Evolutionary conservation across 2,329 filamentous ascomycete genomes (phyloP), one percentile per base, ranked within the genome.

Genomic region (Juglanconis oblonga): DNA sequence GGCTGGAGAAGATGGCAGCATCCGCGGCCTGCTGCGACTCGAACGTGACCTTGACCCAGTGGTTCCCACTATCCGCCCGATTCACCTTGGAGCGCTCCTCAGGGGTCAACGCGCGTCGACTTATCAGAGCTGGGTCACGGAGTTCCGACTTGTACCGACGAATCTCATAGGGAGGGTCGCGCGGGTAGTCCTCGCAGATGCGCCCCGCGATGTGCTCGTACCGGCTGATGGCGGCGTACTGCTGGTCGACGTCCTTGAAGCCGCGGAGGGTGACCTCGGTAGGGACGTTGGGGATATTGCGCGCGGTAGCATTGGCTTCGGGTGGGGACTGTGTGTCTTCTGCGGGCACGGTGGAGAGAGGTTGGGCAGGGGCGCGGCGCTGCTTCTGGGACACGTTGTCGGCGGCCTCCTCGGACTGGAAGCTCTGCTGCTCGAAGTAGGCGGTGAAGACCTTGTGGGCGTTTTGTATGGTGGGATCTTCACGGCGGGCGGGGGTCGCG

Each of bases 141-240:
- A 91, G 84, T 66, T 93, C 86, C 1, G 87, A 84, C 70, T 90
- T 89, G 77, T 89, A 94, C 60, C 89, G 82, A 59, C 83, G 81
- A 69, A 85, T 84, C 64, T 87, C 82, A 58, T 86, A 81, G 3
- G 91, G 90, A n/a, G 94, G 89, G 64, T 90, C 87, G 64, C 94
- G 87, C 8, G 92, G 87, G 74, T 98, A 98, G 75, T 97, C 93
- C 76, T 98, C 94, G 74, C 93, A 93, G 71, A 97, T 91, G 64
- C 86, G 78, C 32, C 93, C 93, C 6, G 91, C 94, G 47, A 96
- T 87, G 62, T 88, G 85, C 77, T 97, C 94, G 76, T 90, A 98
- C 75, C 91, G 91, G 66, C 90, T 87, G 67, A 98, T 88, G 38
- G 92, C 92, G 33, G 93, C 92, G 83, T 95, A 97, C 79, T 92